Base-by-base conservation (phyloP, 2,329 filamentous ascomycete species). In the Cladosporium oxysporum region DNA sequence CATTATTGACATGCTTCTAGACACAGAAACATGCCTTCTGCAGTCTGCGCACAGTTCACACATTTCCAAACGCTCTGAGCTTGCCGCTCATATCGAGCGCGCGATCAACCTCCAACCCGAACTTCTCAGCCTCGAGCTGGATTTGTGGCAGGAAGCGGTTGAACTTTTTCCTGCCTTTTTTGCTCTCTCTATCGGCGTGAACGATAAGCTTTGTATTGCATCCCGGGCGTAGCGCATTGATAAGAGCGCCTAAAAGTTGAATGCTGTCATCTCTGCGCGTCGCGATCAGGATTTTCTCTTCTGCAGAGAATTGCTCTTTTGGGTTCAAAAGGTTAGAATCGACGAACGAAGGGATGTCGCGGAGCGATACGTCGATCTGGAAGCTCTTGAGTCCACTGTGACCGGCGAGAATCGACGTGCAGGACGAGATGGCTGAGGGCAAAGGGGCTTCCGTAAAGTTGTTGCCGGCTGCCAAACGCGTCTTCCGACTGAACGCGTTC, bases 51-150 rank as follows among this genome's bases (percentile, higher is more conserved):
- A 21, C 18, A 5, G 21, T 21, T n/a, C 18, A 44, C 10, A 2
- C 41, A 5, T 4, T 8, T n/a, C 10, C 18, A 0, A 21, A 6
- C 41, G 41, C 41, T 21, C 21, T 8, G 18, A 37, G 14, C 8
- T 18, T 35, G 11, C 3, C n/a, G 5, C 49, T 23, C 21, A 28
- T 8, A 10, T 35, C 12, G 14, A 69, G 66, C 10, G 47, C 49
- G 18, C 62, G 62, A 41, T 71, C 62, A 6, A 70, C 69, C 26
- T 62, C 57, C 69, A 69, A 71, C n/a, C 68, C 69, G 37, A 71
- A 71, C 64, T 68, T 69, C 26, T 52, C 50, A 12, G 69, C 70
- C 41, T 1, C 10, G 5, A 11, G 1, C 21, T n/a, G 1, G 18
- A 37, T 18, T 14, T 16, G 8, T 5, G 11, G 33, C 33, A 35